Evolutionary conservation across 148 eudicot species (phyloP), one percentile per base, ranked within the genome.

Genomic region (Vaccinium macrocarpon): DNA sequence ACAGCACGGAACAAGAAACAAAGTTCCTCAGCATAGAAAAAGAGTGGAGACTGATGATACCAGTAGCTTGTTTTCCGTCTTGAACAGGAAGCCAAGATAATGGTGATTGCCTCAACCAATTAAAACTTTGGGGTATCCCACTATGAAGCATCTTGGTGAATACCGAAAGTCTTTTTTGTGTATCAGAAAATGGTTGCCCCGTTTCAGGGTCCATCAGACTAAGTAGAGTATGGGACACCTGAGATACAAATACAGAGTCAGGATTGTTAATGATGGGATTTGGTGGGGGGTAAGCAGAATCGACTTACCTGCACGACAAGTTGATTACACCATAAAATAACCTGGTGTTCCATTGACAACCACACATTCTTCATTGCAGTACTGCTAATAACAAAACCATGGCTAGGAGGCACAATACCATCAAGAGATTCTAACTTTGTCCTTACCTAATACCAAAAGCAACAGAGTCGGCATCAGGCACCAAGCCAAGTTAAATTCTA

Each of bases 271-370:
- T 25, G 21, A 46, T 51, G 59, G 61, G 16, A 81, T 8, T 23
- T 50, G 50, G 53, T 81, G 73, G 57, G 59, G 66, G 25, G 19
- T 50, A 70, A 61, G 76, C 14, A 73, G 86, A 50, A 48, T 75
- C 15, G 51, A 82, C 90, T 90, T 88, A 97, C 99, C 90, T 97
- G 99, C 76, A 90, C 94, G 85, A 90, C 94, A 51, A 95, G 90
- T 87, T 97, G 98, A 88, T 97, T 97, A 86, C 99, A 97, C 99
- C 99, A 97, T 49, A 97, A 85, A 82, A 95, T 97, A 87, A 90
- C 92, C 87, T 97, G 98, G 88, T 97, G 99, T 84, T 95, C 99
- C 98, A 97, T 97, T 80, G 99, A 94, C 89, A 94, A 86, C 99
- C 99, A 97, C 27, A 94, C 98, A 90, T 94, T 97, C 88, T 90